Evolutionary conservation across 805 yeast species (phyloP).

Genomic region (Sugiyamaella lignohabitans): DNA sequence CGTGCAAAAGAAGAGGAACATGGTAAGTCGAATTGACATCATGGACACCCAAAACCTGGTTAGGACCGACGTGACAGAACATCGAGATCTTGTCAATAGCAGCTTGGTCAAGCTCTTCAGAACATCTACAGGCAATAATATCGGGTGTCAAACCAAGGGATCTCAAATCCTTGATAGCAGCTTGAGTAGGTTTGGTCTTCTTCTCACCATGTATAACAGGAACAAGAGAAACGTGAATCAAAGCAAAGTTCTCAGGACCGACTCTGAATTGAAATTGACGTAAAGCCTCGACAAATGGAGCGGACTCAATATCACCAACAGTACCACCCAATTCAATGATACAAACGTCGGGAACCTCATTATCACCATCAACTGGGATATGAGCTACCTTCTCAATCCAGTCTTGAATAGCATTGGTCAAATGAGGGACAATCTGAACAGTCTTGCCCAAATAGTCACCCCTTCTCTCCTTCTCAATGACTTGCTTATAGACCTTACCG

Average conservation of each 20-base stretch:
- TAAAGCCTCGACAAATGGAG: constrained; percentile 97
- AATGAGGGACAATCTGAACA: constrained; percentile 98
- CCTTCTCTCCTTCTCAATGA: constrained; percentile 86
- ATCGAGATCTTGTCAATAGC: constrained; percentile 95
- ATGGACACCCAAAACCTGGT: constrained; percentile 93
- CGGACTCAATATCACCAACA: constrained; percentile 98
- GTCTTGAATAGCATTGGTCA: constrained; percentile 95
- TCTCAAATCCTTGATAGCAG: constrained; percentile 95
- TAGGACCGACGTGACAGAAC: constrained; percentile 99
- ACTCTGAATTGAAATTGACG: constrained; percentile 98
- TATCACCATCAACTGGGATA: constrained; percentile 86
- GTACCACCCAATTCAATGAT: constrained; percentile 98
- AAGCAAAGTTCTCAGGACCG: constrained; percentile 86
- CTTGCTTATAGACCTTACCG: constrained; percentile 92
- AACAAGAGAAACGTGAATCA: constrained; percentile 93
- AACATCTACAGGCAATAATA: constrained; percentile 96
- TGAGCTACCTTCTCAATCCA: constrained; percentile 94
- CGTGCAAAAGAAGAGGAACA: constrained; percentile 84
- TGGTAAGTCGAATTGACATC: constrained; percentile 97
- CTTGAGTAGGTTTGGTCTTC: constrained; percentile 98
- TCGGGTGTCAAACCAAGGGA: constrained; percentile 92
- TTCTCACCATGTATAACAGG: constrained; percentile 99
- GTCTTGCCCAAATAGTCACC: constrained; percentile 98
- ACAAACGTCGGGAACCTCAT: constrained; percentile 90
- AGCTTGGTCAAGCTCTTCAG: constrained; percentile 67